phyloP scores from a whole-genome alignment of 2,329 filamentous ascomycete species.

The Penicillium sp. region DNA sequence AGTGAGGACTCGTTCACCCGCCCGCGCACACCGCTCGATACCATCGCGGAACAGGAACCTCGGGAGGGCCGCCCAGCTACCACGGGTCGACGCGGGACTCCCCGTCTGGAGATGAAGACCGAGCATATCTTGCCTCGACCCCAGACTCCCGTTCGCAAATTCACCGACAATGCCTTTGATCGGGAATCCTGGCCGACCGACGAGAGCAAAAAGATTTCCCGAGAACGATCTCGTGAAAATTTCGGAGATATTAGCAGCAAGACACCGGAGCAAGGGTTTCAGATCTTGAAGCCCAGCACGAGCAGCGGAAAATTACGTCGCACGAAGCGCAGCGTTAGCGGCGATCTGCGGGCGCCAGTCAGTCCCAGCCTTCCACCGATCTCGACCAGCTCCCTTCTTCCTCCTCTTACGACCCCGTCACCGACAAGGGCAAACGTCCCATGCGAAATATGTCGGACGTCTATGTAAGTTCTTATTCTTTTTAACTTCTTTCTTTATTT shows the following conservation, averaged over 20 bases:
- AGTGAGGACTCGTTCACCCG: conserved; percentile 35
- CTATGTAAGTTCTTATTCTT: conserved; percentile 69
- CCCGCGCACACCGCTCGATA: conserved; percentile 48
- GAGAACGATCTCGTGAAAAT: conserved; percentile 32
- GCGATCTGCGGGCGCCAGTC: conserved; percentile 72
- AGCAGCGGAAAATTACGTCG: conserved; percentile 68
- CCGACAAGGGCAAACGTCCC: conserved; percentile 84
- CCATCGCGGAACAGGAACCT: conserved; percentile 55
- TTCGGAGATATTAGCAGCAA: conserved; percentile 22
- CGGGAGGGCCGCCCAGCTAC: conserved; percentile 37
- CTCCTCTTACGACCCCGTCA: conserved; percentile 70
- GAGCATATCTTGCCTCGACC: conserved; percentile 40
- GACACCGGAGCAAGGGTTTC: conserved; percentile 33
- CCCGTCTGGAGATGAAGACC: conserved; percentile 44
- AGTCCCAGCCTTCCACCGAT: conserved; percentile 41
- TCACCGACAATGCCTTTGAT: conserved; percentile 36
- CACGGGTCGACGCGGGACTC: conserved; percentile 36
- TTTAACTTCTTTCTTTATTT: conserved; percentile 15
- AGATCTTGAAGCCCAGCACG: conserved; percentile 34
- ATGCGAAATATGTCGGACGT: conserved; percentile 87
- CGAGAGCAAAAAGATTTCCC: conserved; percentile 15
- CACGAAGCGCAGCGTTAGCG: conserved; percentile 67
- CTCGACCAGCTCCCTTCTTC: conserved; percentile 48
- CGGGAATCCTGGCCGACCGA: conserved; percentile 35
- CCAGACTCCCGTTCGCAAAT: conserved; percentile 34